Conservation (phyloP, 73 alveolate genomes). For the Stentor coeruleus region DNA sequence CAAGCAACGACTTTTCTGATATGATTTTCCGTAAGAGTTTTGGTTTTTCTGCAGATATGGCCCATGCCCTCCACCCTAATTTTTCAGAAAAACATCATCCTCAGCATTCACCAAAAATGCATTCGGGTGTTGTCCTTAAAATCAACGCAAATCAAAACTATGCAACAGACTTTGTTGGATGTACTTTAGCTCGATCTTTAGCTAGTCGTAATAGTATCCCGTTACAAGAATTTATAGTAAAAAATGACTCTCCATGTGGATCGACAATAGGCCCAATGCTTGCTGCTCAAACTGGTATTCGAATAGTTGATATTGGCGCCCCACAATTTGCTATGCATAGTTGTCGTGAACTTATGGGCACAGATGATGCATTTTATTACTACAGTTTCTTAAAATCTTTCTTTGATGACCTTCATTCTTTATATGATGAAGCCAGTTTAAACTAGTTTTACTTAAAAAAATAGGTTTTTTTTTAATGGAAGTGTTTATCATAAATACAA, state of each 20-base stretch:
- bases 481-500: no score
- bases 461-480: no score
- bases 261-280: slow-evolving; percentile 67
- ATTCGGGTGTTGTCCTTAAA: slow-evolving; percentile 57
- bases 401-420: no score
- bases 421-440: no score
- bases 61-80: slow-evolving; percentile 68
- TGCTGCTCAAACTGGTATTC: slow-evolving; percentile 60
- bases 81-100: slow-evolving; percentile 59
- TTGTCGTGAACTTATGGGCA: slow-evolving; percentile 41
- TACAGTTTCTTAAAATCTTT: no score
- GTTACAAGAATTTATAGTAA: slow-evolving; percentile 57
- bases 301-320: slow-evolving; percentile 64
- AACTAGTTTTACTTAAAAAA: no score
- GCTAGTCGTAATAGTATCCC: slow-evolving; percentile 55
- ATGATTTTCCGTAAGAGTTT: slow-evolving; percentile 46
- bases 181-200: slow-evolving; percentile 51
- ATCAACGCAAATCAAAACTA: slow-evolving; percentile 48
- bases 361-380: no score
- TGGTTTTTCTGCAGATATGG: slow-evolving; percentile 50
- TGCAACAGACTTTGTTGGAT: slow-evolving; percentile 58
- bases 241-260: slow-evolving; percentile 63
- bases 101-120: slow-evolving; percentile 50
- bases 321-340: slow-evolving; percentile 71
- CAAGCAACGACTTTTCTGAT: slow-evolving; percentile 42